These are phyloP conservation scores for Priceomyces castillae DNA, from an alignment of 805 yeast species.

Conservation along the genomic window DNA sequence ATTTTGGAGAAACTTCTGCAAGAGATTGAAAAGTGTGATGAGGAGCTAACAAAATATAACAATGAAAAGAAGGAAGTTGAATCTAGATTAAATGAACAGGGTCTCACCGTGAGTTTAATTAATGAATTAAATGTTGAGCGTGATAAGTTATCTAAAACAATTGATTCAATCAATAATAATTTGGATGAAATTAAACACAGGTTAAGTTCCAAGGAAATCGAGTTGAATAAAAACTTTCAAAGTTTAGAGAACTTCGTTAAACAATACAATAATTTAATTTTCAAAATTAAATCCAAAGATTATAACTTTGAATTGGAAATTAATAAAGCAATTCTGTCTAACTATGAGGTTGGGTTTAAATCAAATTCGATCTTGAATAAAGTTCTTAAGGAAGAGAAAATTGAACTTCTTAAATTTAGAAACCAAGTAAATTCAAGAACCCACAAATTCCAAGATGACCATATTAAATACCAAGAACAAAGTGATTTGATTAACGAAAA, in stretches of 20 bases:
- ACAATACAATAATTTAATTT: conserved; percentile 55
- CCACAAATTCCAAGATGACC: conserved; percentile 55
- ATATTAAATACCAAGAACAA: conserved; percentile 54
- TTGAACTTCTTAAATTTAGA: conserved; percentile 28
- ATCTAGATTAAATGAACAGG: conserved; percentile 45
- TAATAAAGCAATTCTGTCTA: conserved; percentile 8
- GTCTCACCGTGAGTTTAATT: conserved; percentile 60
- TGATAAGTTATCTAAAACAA: conserved; percentile 51
- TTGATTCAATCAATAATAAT: conserved; percentile 44
- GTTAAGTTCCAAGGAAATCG: conserved; percentile 48
- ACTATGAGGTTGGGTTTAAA: conserved; percentile 13
- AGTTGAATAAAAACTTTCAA: conserved; percentile 48
- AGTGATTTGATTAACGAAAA: conserved; percentile 55
- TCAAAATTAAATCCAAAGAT: conserved; percentile 37
- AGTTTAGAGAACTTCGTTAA: conserved; percentile 51
- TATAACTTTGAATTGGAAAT: conserved; percentile 42
- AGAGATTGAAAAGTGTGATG: conserved; percentile 49
- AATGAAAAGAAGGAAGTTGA: conserved; percentile 41
- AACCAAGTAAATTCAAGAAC: conserved; percentile 40
- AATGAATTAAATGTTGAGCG: conserved; percentile 62
- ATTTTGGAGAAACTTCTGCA: conserved; percentile 54
- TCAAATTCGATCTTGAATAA: conserved; percentile 42
- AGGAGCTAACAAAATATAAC: conserved; percentile 41
- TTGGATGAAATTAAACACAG: conserved; percentile 46
- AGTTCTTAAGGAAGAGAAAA: conserved; percentile 46